Conservation (phyloP, 768 basidiomycete species). For the Cystobasidiopsis lactophilus region DNA sequence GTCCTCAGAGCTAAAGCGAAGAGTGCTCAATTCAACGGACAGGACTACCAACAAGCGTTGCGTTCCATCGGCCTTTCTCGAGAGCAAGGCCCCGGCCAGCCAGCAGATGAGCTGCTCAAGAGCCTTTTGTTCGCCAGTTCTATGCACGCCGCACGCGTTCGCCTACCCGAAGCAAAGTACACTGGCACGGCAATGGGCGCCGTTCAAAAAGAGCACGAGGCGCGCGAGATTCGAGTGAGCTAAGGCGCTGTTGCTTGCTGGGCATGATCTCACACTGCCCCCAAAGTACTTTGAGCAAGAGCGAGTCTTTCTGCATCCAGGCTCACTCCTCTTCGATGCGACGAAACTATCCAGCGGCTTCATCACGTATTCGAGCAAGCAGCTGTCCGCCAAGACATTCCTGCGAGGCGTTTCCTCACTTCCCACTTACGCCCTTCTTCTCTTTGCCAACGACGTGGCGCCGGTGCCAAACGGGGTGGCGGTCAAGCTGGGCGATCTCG, state of each 20-base stretch:
- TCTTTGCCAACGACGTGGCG: slow-evolving; percentile 54
- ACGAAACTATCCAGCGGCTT: slow-evolving; percentile 56
- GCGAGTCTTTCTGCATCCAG: slow-evolving; percentile 63
- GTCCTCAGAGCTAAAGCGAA: slow-evolving; percentile 14
- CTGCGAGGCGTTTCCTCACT: slow-evolving; percentile 50
- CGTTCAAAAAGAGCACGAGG: slow-evolving; percentile 59
- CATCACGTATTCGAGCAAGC: slow-evolving; percentile 61
- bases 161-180: slow-evolving; percentile 54
- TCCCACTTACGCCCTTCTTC: slow-evolving; percentile 62
- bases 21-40: no score
- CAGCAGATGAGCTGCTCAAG: slow-evolving; percentile 46
- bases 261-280: not conserved
- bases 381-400: slow-evolving; percentile 61
- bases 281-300: slow-evolving; percentile 5
- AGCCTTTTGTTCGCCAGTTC: slow-evolving; percentile 64
- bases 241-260: slow-evolving; percentile 33
- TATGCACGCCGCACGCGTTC: slow-evolving; percentile 54
- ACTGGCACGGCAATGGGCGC: slow-evolving; percentile 67
- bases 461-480: slow-evolving; percentile 67
- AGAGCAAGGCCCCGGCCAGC: not conserved
- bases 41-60: no score
- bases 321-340: slow-evolving; percentile 52
- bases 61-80: no score
- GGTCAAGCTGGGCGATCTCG: slow-evolving; percentile 32
- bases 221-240: slow-evolving; percentile 61